These are phyloP conservation scores for Ogataea zsoltii DNA, from an alignment of 805 yeast species.

Conservation along the genomic window DNA sequence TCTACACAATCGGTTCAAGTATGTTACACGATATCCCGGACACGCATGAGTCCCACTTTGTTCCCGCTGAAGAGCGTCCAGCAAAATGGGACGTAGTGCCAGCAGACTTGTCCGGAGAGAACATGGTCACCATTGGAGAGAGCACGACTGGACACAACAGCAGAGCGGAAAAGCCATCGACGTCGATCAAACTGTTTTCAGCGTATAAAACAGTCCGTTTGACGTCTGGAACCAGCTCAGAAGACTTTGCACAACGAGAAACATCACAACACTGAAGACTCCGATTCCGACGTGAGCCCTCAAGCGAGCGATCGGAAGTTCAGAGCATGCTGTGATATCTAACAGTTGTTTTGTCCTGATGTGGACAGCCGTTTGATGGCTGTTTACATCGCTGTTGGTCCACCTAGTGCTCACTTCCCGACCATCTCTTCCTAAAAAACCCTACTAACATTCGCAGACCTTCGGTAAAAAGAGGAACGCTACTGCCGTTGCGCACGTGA, in stretches of 20 bases:
- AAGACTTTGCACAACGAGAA: background rate
- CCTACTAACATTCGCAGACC: constrained; percentile 58
- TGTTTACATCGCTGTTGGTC: background rate
- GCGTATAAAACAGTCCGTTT: too few relatives aligned
- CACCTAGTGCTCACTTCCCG: background rate
- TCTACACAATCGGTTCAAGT: constrained; percentile 86
- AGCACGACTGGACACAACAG: too few relatives aligned
- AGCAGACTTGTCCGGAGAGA: too few relatives aligned
- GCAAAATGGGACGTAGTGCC: background rate
- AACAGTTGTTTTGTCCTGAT: too few relatives aligned
- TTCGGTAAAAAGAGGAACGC: constrained; percentile 99
- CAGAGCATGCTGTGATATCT: too few relatives aligned
- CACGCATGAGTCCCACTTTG: too few relatives aligned
- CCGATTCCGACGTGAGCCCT: too few relatives aligned
- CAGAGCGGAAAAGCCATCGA: background rate
- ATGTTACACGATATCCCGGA: constrained; percentile 42
- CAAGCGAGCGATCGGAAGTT: too few relatives aligned
- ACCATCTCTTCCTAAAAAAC: background rate
- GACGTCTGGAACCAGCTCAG: background rate
- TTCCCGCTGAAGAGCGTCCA: too few relatives aligned
- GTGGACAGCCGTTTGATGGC: too few relatives aligned
- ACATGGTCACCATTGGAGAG: too few relatives aligned
- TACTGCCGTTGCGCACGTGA: constrained; percentile 99
- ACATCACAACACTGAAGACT: background rate
- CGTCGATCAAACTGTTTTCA: background rate